Evolutionary conservation across 371 early-diverging fungal species (phyloP).

Genomic region (Syncephalastrum racemosum): DNA sequence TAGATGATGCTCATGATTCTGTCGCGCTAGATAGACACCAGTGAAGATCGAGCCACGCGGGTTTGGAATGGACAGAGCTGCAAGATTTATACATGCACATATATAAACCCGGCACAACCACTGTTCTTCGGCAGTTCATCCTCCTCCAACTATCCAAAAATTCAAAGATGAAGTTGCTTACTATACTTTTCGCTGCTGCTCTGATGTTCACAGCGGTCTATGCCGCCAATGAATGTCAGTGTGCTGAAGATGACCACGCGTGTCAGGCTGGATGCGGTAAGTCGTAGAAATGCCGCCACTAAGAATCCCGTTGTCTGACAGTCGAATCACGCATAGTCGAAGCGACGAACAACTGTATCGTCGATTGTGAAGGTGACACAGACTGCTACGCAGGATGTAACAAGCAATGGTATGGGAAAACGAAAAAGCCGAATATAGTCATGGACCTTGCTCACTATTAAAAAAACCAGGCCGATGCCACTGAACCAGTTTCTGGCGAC

Average conservation of each 20-base stretch:
- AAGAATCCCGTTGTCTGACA: too few species aligned
- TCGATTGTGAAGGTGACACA: constrained; percentile 11
- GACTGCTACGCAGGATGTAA: constrained; percentile 9
- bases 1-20: too few species aligned
- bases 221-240: constrained; percentile 10
- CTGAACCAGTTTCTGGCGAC: too few species aligned
- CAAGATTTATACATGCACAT: not conserved
- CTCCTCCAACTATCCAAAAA: too few species aligned
- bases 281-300: not conserved
- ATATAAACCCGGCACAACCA: not conserved
- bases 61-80: too few species aligned
- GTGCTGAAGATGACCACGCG: constrained; percentile 1
- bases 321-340: not conserved
- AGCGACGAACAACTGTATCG: constrained; percentile 13
- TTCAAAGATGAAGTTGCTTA: constrained; percentile 4
- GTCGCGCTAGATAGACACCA: too few species aligned
- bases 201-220: not conserved
- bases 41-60: too few species aligned
- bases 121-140: not conserved
- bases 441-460: not conserved
- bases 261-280: constrained; percentile 13
- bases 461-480: too few species aligned
- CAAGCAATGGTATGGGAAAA: constrained; percentile 2
- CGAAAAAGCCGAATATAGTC: not conserved
- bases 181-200: constrained; percentile 1